Conservation (phyloP, 257 asterid species). For the Rauvolfia tetraphylla region DNA sequence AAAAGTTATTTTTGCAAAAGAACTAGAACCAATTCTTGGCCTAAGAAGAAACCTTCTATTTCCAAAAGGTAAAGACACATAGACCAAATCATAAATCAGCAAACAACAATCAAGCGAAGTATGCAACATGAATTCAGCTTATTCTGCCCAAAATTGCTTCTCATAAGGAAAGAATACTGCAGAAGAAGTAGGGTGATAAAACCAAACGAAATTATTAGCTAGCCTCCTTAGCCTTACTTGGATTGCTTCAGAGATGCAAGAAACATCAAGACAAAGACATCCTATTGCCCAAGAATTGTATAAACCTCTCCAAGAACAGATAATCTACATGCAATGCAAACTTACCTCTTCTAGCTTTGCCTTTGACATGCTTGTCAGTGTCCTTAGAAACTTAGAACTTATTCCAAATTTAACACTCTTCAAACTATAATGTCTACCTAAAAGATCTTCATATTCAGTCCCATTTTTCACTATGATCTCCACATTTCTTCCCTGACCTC, state of each 20-base stretch:
- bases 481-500: background rate
- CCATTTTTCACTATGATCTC: background rate
- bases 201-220: background rate
- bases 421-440: background rate
- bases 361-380: background rate
- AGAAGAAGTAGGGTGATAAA: background rate
- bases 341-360: too few species aligned
- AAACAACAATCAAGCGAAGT: background rate
- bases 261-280: background rate
- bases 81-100: background rate
- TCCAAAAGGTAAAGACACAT: too few species aligned
- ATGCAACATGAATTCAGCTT: background rate
- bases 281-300: background rate
- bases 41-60: too few species aligned
- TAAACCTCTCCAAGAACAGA: too few species aligned
- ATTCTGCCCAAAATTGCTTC: background rate
- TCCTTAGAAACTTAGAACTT: background rate
- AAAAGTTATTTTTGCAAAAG: too few species aligned
- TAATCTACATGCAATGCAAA: too few species aligned
- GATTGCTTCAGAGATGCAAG: background rate
- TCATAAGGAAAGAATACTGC: background rate
- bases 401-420: background rate
- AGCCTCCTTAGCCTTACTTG: background rate
- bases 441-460: background rate
- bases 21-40: too few species aligned